These are phyloP conservation scores for Chlorella variabilis DNA, from an alignment of 163 green algal genomes.

Conservation along the genomic window DNA sequence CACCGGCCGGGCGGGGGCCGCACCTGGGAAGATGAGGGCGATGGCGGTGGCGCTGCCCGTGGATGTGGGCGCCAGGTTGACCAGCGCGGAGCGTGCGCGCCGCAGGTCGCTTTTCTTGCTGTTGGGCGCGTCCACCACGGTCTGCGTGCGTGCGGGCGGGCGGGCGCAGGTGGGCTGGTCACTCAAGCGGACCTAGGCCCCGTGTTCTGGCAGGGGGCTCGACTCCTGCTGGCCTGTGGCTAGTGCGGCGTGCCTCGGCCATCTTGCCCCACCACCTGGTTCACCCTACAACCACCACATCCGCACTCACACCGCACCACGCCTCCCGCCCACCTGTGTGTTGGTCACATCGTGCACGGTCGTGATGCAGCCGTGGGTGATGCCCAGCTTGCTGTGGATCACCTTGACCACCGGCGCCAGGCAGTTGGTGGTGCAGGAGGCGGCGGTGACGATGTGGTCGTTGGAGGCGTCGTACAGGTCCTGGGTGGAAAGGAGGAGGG, in stretches of 20 bases:
- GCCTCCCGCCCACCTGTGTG: no score
- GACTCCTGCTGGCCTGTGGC: no score
- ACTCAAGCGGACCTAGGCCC: no score
- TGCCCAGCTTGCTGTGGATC: conserved; percentile 81
- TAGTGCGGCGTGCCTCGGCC: no score
- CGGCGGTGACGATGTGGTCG: conserved; percentile 86
- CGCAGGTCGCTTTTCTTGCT: conserved; percentile 86
- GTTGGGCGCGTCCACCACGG: conserved; percentile 87
- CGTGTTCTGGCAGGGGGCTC: no score
- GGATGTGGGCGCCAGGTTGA: conserved; percentile 88
- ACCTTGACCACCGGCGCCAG: conserved; percentile 89
- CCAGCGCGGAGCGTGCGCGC: conserved; percentile 72
- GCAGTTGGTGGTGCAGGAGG: conserved; percentile 94
- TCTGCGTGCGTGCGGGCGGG: conserved; percentile 50
- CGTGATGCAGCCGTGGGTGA: conserved; percentile 88
- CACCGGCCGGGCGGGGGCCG: neutral
- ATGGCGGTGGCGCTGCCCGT: conserved; percentile 89
- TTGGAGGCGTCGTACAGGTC: conserved; percentile 67
- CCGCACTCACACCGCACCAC: no score
- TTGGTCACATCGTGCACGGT: conserved; percentile 94
- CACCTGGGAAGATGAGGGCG: conserved; percentile 82
- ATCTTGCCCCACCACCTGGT: no score
- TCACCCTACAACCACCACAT: no score
- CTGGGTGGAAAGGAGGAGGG: conserved; percentile 37
- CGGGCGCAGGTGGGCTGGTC: no score